These are phyloP conservation scores for Mortierella sp. DNA, from an alignment of 371 early-diverging fungal genomes.

Conservation along the genomic window DNA sequence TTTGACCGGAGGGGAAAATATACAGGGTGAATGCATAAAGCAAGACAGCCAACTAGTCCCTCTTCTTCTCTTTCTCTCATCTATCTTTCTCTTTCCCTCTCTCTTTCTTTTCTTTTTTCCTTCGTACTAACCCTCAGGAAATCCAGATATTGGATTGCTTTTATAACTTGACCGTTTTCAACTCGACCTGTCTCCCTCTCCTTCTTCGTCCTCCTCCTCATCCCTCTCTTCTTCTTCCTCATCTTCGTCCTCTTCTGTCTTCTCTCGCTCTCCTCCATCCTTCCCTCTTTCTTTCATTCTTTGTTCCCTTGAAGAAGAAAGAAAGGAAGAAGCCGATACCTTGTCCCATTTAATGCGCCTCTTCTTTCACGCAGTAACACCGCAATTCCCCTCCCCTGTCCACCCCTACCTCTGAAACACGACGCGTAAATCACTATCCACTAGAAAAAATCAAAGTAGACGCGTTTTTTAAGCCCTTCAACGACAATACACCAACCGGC, in stretches of 20 bases:
- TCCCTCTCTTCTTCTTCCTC: not conserved
- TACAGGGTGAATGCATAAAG: slow-evolving; percentile 19
- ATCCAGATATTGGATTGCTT: not conserved
- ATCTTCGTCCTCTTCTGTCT: not conserved
- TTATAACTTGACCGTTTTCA: slow-evolving; percentile 10
- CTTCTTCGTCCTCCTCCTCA: not conserved
- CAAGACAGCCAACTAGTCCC: not conserved
- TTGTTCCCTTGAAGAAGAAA: not conserved
- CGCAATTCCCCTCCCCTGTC: not conserved
- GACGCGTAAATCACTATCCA: not conserved
- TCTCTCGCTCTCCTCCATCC: not conserved
- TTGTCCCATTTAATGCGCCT: not conserved
- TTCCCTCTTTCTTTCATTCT: not conserved
- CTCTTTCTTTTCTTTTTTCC: slow-evolving; percentile 10
- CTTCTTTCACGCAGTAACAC: not conserved
- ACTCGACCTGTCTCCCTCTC: slow-evolving; percentile 10
- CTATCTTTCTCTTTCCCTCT: slow-evolving; percentile 12
- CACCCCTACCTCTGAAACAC: not conserved
- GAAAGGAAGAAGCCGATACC: not conserved
- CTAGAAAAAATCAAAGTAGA: not conserved
- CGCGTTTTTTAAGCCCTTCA: not conserved
- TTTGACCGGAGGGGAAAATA: slow-evolving; percentile 21
- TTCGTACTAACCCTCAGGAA: not conserved
- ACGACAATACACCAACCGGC: too few relatives aligned
- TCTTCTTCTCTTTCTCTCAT: not conserved